A percentile compares a stretch with the other conserved stretches of the same genome.
These are phyloP conservation scores for Colletotrichum chrysophilum DNA, from an alignment of 2,329 filamentous ascomycete genomes.

Conservation along the genomic window DNA sequence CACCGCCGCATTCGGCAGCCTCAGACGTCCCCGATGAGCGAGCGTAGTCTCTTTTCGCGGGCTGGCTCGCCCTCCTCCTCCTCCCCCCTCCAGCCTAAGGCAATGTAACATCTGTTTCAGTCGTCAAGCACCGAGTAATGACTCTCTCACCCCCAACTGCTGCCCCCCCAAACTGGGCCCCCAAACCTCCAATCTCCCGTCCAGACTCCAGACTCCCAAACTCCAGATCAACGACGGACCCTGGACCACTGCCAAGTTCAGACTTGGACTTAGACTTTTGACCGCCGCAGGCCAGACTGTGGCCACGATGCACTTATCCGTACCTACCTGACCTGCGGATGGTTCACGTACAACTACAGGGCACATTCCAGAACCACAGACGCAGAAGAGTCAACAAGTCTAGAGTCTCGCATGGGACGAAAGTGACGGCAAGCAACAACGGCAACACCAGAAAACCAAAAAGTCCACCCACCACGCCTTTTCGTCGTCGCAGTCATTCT, in stretches of 20 bases:
- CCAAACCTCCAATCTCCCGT: neutral
- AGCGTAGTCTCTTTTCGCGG: neutral
- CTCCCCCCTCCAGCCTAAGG: neutral
- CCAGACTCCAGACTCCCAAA: neutral
- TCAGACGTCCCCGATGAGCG: neutral
- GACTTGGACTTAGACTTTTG: neutral
- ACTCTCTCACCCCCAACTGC: neutral
- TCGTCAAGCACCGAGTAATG: conserved; percentile 15
- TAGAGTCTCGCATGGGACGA: neutral
- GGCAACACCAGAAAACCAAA: neutral
- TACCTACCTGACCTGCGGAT: neutral
- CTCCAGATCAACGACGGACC: neutral
- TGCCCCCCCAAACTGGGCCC: neutral
- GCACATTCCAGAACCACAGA: neutral
- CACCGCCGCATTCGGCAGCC: conserved; percentile 15
- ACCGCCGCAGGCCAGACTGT: neutral
- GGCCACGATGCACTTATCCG: neutral
- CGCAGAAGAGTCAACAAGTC: neutral
- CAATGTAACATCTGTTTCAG: conserved; percentile 14
- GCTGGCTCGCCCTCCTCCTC: neutral
- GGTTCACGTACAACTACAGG: neutral
- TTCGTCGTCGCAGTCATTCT: neutral
- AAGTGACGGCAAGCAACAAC: neutral
- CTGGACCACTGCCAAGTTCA: neutral
- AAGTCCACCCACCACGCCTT: neutral